Base-by-base conservation (phyloP, 164 flowering plant genomes). In the Dillenia suffruticosa region DNA sequence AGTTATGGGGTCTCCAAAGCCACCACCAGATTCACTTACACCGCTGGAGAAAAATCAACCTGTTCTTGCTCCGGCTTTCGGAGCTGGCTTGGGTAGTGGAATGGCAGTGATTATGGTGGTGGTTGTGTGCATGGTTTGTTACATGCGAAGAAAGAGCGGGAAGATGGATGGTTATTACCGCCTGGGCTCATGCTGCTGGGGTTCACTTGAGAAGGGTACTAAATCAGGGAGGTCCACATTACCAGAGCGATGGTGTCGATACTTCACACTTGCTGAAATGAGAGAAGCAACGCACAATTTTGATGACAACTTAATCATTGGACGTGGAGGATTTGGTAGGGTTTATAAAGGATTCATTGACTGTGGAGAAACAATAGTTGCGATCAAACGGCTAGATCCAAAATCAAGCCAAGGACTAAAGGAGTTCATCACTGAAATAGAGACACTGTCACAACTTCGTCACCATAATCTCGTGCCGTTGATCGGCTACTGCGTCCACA, bases 301-400 rank as follows among this genome's bases (percentile, higher is more conserved):
- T 66, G 56, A 62, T 46, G 43, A 56, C 0, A 43, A 10, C 2
- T 59, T 72, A 22, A 12, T 79, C 10, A 62, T 81, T n/a, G 83
- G 83, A 0, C 62, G 6, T 2, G 85, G 85, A 11, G 85, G 83
- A 8, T 79, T 75, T 49, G 85, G 81, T 0, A 70, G 69, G 5
- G 85, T 81, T 10, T 81, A 79, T 70, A 76, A 72, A 57, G 85
- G 85, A 0, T n/a, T 15, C 46, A 64, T 81, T 49, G 68, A 73
- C 40, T 6, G 40, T 10, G 64, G 63, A 1, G 75, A 73, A 1
- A 65, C 58, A 9, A 44, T 49, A 0, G 82, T 82, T 1, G 86
- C 86, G 9, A 58, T 82, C 13, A 82, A 82, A 47, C 77, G 84
- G 57, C 51, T 67, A 63, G 66, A 66, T 1, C 63, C 74, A 0